Conservation (phyloP, 768 basidiomycete genomes). For the Agrocybe pediades region DNA sequence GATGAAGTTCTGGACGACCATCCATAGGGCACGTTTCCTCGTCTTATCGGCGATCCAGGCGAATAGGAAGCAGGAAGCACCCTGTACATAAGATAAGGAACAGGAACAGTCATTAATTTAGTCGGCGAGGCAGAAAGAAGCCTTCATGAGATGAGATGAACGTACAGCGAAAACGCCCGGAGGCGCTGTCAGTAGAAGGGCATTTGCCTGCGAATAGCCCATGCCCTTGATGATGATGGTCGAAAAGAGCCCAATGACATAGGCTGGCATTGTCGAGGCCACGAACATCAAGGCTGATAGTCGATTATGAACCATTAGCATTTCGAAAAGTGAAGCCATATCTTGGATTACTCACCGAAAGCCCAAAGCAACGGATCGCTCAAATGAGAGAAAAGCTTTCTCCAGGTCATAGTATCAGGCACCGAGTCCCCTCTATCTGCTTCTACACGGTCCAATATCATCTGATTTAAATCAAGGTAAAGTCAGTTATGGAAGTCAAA, state of each 20-base stretch:
- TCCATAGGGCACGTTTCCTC: slow-evolving; percentile 30
- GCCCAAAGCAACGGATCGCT: slow-evolving; percentile 39
- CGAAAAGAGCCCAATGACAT: slow-evolving; percentile 21
- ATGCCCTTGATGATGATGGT: slow-evolving; percentile 20
- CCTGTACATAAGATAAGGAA: slow-evolving; percentile 17
- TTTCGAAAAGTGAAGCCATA: slow-evolving; percentile 18
- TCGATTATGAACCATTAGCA: background rate
- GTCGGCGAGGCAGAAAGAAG: background rate
- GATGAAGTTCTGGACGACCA: slow-evolving; percentile 31
- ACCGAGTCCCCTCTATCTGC: slow-evolving; percentile 39
- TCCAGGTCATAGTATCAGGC: slow-evolving; percentile 31
- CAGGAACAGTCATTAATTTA: background rate
- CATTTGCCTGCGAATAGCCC: slow-evolving; percentile 13
- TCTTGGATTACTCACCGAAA: slow-evolving; percentile 27
- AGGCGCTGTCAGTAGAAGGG: slow-evolving; percentile 21
- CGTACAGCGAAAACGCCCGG: slow-evolving; percentile 19
- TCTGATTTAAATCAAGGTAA: slow-evolving; percentile 17
- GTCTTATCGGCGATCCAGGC: slow-evolving; percentile 37
- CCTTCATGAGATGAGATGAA: background rate
- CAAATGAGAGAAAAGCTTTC: slow-evolving; percentile 35
- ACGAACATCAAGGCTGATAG: slow-evolving; percentile 37
- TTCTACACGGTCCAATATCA: slow-evolving; percentile 38
- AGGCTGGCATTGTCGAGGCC: slow-evolving; percentile 22
- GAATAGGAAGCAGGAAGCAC: slow-evolving; percentile 33
- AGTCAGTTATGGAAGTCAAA: background rate